These are phyloP conservation scores for Lipomyces chichibuensis DNA, from an alignment of 805 yeast species.

Conservation along the genomic window DNA sequence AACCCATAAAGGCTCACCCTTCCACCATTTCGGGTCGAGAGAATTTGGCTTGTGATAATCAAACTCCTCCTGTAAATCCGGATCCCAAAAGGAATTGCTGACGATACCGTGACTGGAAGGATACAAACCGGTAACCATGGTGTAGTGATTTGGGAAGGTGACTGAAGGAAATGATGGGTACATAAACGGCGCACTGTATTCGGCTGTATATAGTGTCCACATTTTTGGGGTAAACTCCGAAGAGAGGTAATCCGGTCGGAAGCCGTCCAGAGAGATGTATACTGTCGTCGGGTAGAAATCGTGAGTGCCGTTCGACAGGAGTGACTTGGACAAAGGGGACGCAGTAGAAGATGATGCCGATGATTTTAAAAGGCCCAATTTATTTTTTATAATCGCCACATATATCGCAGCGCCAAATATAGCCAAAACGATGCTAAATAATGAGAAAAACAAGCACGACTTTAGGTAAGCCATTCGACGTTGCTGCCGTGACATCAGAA, in stretches of 20 bases:
- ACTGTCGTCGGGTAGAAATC: conserved; percentile 78
- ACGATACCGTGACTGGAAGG: conserved; percentile 88
- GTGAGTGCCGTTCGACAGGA: conserved; percentile 64
- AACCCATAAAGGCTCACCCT: conserved; percentile 88
- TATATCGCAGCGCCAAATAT: conserved; percentile 29
- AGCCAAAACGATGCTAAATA: conserved; percentile 9
- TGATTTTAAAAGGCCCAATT: conserved; percentile 17
- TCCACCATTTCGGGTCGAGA: conserved; percentile 71
- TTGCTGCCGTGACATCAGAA: conserved; percentile 13
- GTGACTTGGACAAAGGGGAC: conserved; percentile 15
- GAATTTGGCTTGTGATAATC: conserved; percentile 63
- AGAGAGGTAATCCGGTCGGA: conserved; percentile 85
- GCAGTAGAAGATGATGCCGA: conserved; percentile 8
- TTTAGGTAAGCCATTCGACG: conserved; percentile 24
- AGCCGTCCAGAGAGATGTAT: conserved; percentile 80
- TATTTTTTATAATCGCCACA: conserved; percentile 23
- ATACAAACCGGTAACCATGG: conserved; percentile 80
- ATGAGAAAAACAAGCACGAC: conserved; percentile 18
- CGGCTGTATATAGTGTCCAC: conserved; percentile 50
- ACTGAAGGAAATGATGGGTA: conserved; percentile 84
- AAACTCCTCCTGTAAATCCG: conserved; percentile 58
- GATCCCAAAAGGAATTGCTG: conserved; percentile 78
- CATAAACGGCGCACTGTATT: conserved; percentile 77
- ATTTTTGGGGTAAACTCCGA: conserved; percentile 68
- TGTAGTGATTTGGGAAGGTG: conserved; percentile 92